These are phyloP conservation scores for Gaertneriomyces semiglobifer DNA, from an alignment of 192 early-diverging fungal genomes.

Conservation along the genomic window DNA sequence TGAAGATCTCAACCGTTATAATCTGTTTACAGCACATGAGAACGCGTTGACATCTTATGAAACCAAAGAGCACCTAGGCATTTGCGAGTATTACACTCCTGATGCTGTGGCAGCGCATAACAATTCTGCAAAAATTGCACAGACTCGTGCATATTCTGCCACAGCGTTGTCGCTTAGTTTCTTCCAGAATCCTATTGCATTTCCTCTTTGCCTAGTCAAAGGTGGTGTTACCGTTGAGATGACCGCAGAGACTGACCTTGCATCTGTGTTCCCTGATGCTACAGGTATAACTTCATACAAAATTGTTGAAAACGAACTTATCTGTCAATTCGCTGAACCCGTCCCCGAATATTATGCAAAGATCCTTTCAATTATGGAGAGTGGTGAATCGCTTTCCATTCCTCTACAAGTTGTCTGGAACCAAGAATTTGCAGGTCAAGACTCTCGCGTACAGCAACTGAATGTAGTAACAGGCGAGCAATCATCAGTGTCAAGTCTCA, in stretches of 20 bases:
- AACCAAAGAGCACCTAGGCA: slow-evolving; percentile 1
- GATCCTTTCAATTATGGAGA: slow-evolving; percentile 16
- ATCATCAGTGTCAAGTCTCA: not conserved
- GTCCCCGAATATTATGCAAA: slow-evolving; percentile 11
- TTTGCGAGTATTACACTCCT: slow-evolving; percentile 1
- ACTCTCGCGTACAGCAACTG: slow-evolving; percentile 12
- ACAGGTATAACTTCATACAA: slow-evolving; percentile 4
- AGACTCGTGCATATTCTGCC: slow-evolving; percentile 4
- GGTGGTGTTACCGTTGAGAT: slow-evolving; percentile 5
- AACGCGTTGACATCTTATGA: not conserved
- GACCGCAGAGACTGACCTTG: slow-evolving; percentile 9
- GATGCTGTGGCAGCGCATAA: not conserved
- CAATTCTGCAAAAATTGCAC: not conserved
- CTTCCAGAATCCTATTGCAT: slow-evolving; percentile 8
- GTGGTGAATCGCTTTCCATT: slow-evolving; percentile 1
- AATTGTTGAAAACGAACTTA: slow-evolving; percentile 13
- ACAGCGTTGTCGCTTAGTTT: slow-evolving; percentile 3
- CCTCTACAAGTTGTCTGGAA: slow-evolving; percentile 14
- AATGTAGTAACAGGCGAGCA: slow-evolving; percentile 13
- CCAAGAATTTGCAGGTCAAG: slow-evolving; percentile 9
- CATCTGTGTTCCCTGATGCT: not conserved
- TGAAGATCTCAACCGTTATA: slow-evolving; percentile 11
- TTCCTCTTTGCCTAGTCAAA: slow-evolving; percentile 15
- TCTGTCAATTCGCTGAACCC: slow-evolving; percentile 17
- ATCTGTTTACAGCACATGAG: slow-evolving; percentile 3